Evolutionary conservation across 2,329 filamentous ascomycete species (phyloP), one percentile per base, ranked within the genome.

Genomic region (Fonsecaea pedrosoi): DNA sequence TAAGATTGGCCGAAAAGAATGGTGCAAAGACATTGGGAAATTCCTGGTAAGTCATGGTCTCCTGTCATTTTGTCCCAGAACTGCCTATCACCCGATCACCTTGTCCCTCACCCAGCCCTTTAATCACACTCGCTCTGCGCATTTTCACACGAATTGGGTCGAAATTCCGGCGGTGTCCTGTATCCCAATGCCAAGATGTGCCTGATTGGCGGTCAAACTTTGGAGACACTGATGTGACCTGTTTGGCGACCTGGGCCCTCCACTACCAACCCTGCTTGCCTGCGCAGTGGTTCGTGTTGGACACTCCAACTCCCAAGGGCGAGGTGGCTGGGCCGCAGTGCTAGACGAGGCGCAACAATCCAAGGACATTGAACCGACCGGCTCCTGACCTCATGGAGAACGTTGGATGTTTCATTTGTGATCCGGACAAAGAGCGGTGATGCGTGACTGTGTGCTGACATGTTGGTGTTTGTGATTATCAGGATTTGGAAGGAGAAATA

Each of bases 401-500:
- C 59, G 12, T 38, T 37, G n/a, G 25, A 54, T 60, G 60, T 63
- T 63, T 63, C 60, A 59, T 60, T 61, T n/a, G 59, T 35, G 34
- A 40, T 37, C 32, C 45, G 64, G 57, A 54, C 56, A 56, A 56
- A 54, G 59, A 60, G 58, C 45, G 56, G 64, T 53, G 62, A 54
- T 66, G 64, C 62, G 60, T 50, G 40, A 57, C 32, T 59, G n/a
- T 54, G 37, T 67, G 62, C 68, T 67, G 62, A 70, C 60, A 48
- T 62, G 32, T 58, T 62, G 48, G 34, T 54, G 57, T 62, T 59
- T 64, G 54, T 65, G 54, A 57, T 58, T 45, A 66, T 64, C 40
- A 96, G 92, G 94, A 97, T 98, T 76, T 97, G 94, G 92, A 98
- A 98, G 79, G 93, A 96, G 70, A 98, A 98, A 81, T 97, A 98